Base-by-base conservation (phyloP, 1,139 yeast genomes). In the Hyphopichia burtonii region DNA sequence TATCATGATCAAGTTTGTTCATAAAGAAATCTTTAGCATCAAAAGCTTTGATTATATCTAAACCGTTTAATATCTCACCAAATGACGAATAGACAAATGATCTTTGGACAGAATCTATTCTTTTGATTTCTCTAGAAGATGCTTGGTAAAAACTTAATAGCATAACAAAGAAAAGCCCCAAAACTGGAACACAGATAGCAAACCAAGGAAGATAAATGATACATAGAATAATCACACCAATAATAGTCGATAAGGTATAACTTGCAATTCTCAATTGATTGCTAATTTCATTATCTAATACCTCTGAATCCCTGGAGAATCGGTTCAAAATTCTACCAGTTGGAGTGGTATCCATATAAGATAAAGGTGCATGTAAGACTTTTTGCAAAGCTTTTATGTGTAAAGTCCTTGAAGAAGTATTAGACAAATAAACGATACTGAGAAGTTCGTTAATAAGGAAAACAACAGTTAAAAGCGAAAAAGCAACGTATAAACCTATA, bases 251-350 rank as follows among this genome's bases (percentile, higher is more conserved):
- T 23, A 76, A 53, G 1, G 83, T 73, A 44, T 71, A 75, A 37
- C 76, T 52, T 43, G 78, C 63, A 45, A 81, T 55, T 54, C 86
- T 71, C 38, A 78, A 50, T 56, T 78, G 82, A 49, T 81, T 85
- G 34, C 83, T 78, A 43, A 83, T 68, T 54, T 84, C 89, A 56
- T 85, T 86, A 59, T 89, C 96, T 53, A 88, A 66, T 28, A 83
- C 82, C 57, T 88, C 95, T 0, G 94, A 84, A 61, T 89, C 96
- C 55, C 86, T 88, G 1, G 95, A 84, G 53, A 80, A 79, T 49
- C 85, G 65, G 54, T 80, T 79, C 54, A 80, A 56, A 22, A 80
- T 75, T 56, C 83, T 66, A 16, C 85, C 86, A 63, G 78, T 68
- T 10, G 86, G 86, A 0, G 84, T 79, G 14, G 74, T 66, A 58